These are phyloP conservation scores for Echeveria elegans DNA, from an alignment of 164 flowering plant genomes.

Conservation along the genomic window DNA sequence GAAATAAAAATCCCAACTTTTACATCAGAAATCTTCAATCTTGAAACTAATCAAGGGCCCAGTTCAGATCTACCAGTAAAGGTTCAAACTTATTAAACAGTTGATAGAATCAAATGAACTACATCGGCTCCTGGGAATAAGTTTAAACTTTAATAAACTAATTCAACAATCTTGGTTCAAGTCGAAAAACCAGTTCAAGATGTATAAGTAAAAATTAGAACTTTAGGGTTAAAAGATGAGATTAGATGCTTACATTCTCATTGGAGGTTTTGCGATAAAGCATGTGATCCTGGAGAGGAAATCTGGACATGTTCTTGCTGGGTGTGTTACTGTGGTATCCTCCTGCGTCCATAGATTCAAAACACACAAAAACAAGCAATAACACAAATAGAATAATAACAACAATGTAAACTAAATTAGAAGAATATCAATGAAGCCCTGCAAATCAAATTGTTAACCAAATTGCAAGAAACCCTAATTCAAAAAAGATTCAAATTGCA, in stretches of 20 bases:
- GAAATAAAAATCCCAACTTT: not conserved
- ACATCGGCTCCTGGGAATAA: not conserved
- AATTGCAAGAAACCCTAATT: not conserved
- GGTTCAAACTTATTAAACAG: not conserved
- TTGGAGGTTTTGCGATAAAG: slow-evolving; percentile 10
- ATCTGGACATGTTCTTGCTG: slow-evolving; percentile 7
- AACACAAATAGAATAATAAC: not conserved
- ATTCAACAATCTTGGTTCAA: not conserved
- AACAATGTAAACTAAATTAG: not conserved
- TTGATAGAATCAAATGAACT: too few relatives aligned
- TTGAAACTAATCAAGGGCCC: not conserved
- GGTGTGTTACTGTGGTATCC: not conserved
- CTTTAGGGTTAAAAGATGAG: not conserved
- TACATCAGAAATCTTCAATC: not conserved
- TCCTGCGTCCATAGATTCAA: slow-evolving; percentile 11
- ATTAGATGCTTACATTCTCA: slow-evolving; percentile 2
- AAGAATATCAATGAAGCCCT: slow-evolving; percentile 7
- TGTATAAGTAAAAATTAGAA: not conserved
- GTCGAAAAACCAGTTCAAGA: not conserved
- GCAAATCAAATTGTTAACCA: too few relatives aligned
- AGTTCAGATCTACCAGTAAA: too few relatives aligned
- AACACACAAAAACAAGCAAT: not conserved
- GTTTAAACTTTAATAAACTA: too few relatives aligned
- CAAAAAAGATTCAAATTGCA: not conserved
- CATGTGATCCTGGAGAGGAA: slow-evolving; percentile 8